These are phyloP conservation scores for Giardia duodenalis DNA, from an alignment of 208 protist species.

Conservation along the genomic window DNA sequence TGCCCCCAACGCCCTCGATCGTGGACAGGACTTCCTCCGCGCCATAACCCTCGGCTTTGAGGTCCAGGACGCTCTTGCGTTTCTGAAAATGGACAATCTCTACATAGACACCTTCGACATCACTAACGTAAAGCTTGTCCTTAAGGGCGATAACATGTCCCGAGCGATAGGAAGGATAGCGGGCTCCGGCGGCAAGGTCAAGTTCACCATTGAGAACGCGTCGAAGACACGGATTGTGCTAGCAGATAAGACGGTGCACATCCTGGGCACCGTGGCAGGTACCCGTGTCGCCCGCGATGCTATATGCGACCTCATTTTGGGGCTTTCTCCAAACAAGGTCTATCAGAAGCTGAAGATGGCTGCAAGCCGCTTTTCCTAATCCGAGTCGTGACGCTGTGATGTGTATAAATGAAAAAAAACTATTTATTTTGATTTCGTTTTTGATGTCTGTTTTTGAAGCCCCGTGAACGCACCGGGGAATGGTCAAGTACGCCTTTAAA, in stretches of 20 bases:
- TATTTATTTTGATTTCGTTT: too few species aligned
- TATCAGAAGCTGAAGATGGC: slow-evolving; percentile 32
- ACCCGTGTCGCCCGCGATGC: slow-evolving; percentile 85
- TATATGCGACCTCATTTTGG: slow-evolving; percentile 86
- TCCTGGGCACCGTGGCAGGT: slow-evolving; percentile 90
- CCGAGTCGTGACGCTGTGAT: background rate
- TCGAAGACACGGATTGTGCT: slow-evolving; percentile 94
- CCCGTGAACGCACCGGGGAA: background rate
- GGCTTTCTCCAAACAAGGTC: slow-evolving; percentile 55
- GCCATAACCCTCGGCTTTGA: slow-evolving; percentile 85
- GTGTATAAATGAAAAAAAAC: background rate
- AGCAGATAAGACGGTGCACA: slow-evolving; percentile 85
- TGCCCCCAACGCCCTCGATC: slow-evolving; percentile 68
- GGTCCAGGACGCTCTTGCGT: slow-evolving; percentile 81
- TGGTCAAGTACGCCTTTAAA: slow-evolving; percentile 24
- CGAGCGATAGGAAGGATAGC: slow-evolving; percentile 96
- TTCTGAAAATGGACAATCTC: slow-evolving; percentile 93
- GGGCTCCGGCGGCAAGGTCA: slow-evolving; percentile 92
- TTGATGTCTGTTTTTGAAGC: too few species aligned
- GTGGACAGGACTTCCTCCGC: slow-evolving; percentile 86
- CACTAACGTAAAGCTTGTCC: slow-evolving; percentile 62
- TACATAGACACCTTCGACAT: slow-evolving; percentile 97
- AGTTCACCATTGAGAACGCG: slow-evolving; percentile 97
- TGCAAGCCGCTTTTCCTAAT: background rate
- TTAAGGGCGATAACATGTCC: slow-evolving; percentile 68